A percentile compares a stretch with the other conserved stretches of the same genome.
Conservation (phyloP, 805 yeast genomes). For the Candida insectorum region DNA sequence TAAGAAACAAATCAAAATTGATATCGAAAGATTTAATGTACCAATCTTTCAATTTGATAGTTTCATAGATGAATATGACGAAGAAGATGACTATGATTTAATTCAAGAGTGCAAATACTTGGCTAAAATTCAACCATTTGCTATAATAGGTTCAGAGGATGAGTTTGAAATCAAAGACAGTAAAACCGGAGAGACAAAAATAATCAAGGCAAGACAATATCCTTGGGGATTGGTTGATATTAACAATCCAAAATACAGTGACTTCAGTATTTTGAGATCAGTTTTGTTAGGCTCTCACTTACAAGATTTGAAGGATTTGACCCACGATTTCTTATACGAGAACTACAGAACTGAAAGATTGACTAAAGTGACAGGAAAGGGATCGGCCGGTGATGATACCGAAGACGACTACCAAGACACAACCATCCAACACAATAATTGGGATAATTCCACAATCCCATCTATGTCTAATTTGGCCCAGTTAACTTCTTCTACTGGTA, state of each 20-base stretch:
- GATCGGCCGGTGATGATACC: slow-evolving; percentile 17
- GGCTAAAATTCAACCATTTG: slow-evolving; percentile 70
- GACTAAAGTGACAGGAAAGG: slow-evolving; percentile 51
- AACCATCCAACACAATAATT: slow-evolving; percentile 15
- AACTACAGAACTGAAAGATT: slow-evolving; percentile 76
- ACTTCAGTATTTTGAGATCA: slow-evolving; percentile 57
- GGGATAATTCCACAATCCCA: slow-evolving; percentile 30
- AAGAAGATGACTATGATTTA: slow-evolving; percentile 72
- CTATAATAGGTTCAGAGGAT: slow-evolving; percentile 64
- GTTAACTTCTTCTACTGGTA: slow-evolving; percentile 23
- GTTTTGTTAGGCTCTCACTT: slow-evolving; percentile 81
- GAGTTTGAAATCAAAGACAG: slow-evolving; percentile 42
- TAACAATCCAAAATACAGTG: slow-evolving; percentile 49
- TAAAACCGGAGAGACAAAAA: slow-evolving; percentile 39
- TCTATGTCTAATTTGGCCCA: slow-evolving; percentile 65
- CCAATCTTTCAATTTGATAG: slow-evolving; percentile 74
- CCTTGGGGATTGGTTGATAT: slow-evolving; percentile 74
- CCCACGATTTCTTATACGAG: slow-evolving; percentile 74
- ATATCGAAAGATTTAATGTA: slow-evolving; percentile 64
- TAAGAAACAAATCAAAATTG: slow-evolving; percentile 57
- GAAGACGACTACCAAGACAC: slow-evolving; percentile 26
- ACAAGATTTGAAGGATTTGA: slow-evolving; percentile 75
- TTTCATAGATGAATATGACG: slow-evolving; percentile 49
- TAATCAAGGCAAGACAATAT: slow-evolving; percentile 59
- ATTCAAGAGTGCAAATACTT: slow-evolving; percentile 65